Percentiles rank a stretch among this genome's conserved stretches.
Evolutionary conservation across 257 asterid genomes (phyloP).

Genomic region (Solanum virginianum): DNA sequence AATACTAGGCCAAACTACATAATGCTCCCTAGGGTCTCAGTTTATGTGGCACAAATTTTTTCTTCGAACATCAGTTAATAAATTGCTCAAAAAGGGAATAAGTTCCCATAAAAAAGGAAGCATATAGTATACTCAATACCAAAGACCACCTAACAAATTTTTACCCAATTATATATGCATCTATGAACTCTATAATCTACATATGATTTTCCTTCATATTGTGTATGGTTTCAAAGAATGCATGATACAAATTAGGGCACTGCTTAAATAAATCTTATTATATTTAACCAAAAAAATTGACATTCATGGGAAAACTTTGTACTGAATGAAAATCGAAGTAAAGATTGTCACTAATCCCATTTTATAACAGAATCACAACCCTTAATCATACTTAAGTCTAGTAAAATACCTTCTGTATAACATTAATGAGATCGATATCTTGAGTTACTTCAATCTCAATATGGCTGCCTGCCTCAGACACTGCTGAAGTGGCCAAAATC

Average conservation of each 20-base stretch:
- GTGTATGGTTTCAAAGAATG: not conserved
- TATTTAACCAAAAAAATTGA: not conserved
- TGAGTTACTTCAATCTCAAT: conserved; percentile 25
- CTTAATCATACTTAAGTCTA: not conserved
- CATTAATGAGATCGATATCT: conserved; percentile 38
- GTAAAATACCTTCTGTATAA: conserved; percentile 46
- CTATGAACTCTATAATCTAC: not conserved
- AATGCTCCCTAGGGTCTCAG: not conserved
- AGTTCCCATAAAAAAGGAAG: not conserved
- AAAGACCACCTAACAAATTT: not conserved
- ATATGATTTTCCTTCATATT: not conserved
- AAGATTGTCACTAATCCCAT: not conserved
- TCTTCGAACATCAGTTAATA: not conserved
- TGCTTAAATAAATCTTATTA: not conserved
- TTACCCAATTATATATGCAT: not conserved
- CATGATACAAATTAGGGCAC: not conserved
- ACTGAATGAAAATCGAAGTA: not conserved
- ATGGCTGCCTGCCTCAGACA: conserved; percentile 12
- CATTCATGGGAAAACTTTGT: not conserved
- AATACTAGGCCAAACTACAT: not conserved
- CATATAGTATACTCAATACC: not conserved
- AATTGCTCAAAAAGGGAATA: not conserved
- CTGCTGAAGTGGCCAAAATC: conserved; percentile 39
- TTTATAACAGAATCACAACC: not conserved
- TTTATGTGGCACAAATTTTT: not conserved